phyloP scores from a whole-genome alignment of 1,139 yeast species.

The Zygosaccharomyces pseudobailii region DNA sequence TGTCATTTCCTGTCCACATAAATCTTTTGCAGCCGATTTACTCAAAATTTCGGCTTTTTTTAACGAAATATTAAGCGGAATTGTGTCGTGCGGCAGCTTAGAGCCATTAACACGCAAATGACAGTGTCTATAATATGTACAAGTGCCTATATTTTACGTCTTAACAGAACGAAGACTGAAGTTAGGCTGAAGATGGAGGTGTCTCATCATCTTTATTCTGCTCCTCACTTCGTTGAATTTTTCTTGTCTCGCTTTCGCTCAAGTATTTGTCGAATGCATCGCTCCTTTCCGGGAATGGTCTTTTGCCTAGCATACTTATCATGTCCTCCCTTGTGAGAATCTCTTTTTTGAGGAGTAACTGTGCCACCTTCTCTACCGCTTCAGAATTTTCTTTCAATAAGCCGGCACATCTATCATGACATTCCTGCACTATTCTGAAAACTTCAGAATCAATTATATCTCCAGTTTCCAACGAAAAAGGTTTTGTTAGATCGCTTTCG shows the following conservation, averaged over 20 bases:
- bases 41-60: not conserved
- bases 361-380: slow-evolving; percentile 65
- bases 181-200: not conserved
- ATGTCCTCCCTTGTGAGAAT: slow-evolving; percentile 78
- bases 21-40: not conserved
- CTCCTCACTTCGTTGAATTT: slow-evolving; percentile 18
- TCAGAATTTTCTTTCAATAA: slow-evolving; percentile 54
- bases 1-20: not conserved
- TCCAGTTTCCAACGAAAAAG: slow-evolving; percentile 67
- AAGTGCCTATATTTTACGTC: not conserved
- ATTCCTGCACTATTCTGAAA: slow-evolving; percentile 54
- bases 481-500: slow-evolving; percentile 58
- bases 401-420: slow-evolving; percentile 47
- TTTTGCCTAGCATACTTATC: slow-evolving; percentile 65
- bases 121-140: slow-evolving; percentile 6
- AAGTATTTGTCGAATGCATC: slow-evolving; percentile 78
- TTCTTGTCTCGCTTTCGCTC: slow-evolving; percentile 37
- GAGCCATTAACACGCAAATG: slow-evolving; percentile 7
- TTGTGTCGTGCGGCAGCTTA: not conserved
- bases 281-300: slow-evolving; percentile 73
- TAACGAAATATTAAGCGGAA: not conserved
- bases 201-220: slow-evolving; percentile 6
- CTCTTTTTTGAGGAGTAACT: slow-evolving; percentile 61
- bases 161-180: not conserved
- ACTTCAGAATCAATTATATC: slow-evolving; percentile 62